A percentile compares a stretch with the other conserved stretches of the same genome.
phyloP scores from a whole-genome alignment of 768 basidiomycete genomes.

The Lentinula lateritia region DNA sequence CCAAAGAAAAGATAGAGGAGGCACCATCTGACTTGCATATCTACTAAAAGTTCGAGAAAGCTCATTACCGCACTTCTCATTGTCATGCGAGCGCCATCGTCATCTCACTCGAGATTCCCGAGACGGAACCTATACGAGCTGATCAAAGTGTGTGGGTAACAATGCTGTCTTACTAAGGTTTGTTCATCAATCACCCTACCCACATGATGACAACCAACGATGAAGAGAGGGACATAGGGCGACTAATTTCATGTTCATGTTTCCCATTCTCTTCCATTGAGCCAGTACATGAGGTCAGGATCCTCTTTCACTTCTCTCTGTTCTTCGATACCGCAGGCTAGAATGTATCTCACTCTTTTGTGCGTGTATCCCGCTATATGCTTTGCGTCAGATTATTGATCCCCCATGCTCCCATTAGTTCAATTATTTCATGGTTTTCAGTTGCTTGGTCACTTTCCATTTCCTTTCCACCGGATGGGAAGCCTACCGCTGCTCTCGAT shows the following conservation, averaged over 20 bases:
- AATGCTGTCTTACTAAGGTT: not conserved
- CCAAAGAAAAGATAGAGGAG: no score
- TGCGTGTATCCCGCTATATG: not conserved
- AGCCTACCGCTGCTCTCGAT: not conserved
- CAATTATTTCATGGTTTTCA: not conserved
- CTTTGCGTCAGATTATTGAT: not conserved
- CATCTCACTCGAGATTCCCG: no score
- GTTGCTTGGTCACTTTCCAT: not conserved
- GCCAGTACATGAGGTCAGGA: not conserved
- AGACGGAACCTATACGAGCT: no score
- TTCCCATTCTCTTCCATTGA: not conserved
- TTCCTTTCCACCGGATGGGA: slow-evolving; percentile 1
- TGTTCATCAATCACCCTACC: slow-evolving; percentile 2
- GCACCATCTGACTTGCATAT: no score
- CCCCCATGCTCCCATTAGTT: not conserved
- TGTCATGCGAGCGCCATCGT: no score
- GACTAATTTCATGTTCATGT: not conserved
- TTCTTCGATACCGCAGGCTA: not conserved
- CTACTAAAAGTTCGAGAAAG: no score
- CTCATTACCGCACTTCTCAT: no score
- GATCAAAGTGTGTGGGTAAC: no score
- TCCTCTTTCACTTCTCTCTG: not conserved
- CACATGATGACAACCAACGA: not conserved
- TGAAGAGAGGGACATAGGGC: not conserved
- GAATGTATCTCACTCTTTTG: slow-evolving; percentile 4